Conservation (phyloP, 2,329 filamentous ascomycete genomes). For the Fusarium algeriense region DNA sequence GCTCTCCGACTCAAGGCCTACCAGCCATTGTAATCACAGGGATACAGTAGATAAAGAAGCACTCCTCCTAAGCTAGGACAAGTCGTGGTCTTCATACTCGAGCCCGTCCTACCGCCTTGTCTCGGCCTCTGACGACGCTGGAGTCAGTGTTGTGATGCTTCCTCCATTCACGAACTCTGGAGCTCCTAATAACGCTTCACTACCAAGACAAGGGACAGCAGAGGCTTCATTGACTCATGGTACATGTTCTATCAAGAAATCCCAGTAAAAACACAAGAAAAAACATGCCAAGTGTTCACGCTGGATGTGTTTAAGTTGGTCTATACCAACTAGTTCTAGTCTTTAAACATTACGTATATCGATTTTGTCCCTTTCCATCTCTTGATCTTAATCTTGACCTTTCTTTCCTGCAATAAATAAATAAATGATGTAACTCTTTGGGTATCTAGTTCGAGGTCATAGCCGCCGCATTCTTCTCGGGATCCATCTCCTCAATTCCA, state of each 20-base stretch:
- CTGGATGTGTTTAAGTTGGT: neutral
- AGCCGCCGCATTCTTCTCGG: conserved; percentile 33
- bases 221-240: neutral
- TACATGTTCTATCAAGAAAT: neutral
- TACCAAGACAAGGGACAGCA: neutral
- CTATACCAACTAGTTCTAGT: conserved; percentile 5
- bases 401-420: neutral
- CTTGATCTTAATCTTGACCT: conserved; percentile 14
- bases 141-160: neutral
- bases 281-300: neutral
- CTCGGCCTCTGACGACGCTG: neutral
- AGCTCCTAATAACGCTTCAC: neutral
- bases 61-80: no score
- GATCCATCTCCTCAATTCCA: conserved; percentile 36
- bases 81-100: no score
- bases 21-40: no score
- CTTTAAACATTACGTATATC: conserved; percentile 29
- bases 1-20: no score
- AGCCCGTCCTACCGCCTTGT: no score
- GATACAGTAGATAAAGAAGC: no score
- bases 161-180: neutral
- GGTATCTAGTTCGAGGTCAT: conserved; percentile 41
- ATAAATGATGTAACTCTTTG: conserved; percentile 2
- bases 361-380: conserved; percentile 2
- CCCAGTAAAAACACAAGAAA: neutral